Base-by-base conservation (phyloP, 2,329 filamentous ascomycete genomes). In the Leptodontidium sp. region DNA sequence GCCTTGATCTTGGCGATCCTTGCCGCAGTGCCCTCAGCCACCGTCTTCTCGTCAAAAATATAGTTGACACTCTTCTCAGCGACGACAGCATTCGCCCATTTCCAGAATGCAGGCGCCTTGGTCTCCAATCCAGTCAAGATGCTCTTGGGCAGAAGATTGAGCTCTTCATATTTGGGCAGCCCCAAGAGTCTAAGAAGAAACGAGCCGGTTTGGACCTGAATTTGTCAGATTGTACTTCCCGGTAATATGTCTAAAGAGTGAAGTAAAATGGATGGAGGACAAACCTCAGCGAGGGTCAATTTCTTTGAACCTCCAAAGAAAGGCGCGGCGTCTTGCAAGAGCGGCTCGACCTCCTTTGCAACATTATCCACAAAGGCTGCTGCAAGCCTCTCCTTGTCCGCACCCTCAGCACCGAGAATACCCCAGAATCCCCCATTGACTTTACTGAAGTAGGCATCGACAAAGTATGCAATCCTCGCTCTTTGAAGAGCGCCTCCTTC, bases 251-350 rank as follows among this genome's bases (percentile, higher is more conserved):
- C 26, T 53, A 21, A 32, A 7, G 14, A 55, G 17, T 40, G 50
- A 9, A 29, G 47, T 24, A 64, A n/a, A 17, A 26, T n/a, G 61
- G 47, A 26, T 15, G n/a, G 21, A 32, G 26, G 9, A 70, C 81
- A 70, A 80, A 92, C 92, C 86, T 96, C 93, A 12, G 90, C 93
- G 45, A 94, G 79, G 0, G 92, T 95, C 50, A 94, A 77, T 76
- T 82, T 87, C 24, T 86, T 82, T 63, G 85, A 87, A 0, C 90
- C 90, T 1, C 86, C 87, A 77, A 91, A 92, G 78, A 88, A 92
- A 0, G 89, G 89, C 1, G 77, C 81, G 0, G 84, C 84, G 64
- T 84, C 82, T 2, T 78, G 76, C 32, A 97, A 81, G 47, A 93
- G 80, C 0, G 91, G 91, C 80, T 94, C 93, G 66, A 96, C 81